These are phyloP conservation scores for Pachysandra terminalis DNA, from an alignment of 164 flowering plant species.

Conservation along the genomic window DNA sequence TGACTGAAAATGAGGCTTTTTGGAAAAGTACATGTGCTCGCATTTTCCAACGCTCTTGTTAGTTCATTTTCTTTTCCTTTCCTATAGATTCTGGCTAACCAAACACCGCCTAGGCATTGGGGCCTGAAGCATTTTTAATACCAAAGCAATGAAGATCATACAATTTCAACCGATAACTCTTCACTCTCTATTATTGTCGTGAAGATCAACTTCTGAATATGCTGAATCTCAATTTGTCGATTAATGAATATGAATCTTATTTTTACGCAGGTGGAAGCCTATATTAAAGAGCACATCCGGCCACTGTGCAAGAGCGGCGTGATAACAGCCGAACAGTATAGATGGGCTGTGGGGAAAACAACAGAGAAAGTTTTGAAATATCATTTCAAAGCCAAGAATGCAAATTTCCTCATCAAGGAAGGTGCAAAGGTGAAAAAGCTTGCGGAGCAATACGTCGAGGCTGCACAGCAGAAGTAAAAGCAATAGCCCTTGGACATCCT, in stretches of 20 bases:
- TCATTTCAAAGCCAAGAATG: conserved; percentile 75
- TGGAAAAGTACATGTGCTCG: too few species aligned
- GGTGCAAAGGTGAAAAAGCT: conserved; percentile 95
- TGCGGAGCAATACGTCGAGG: conserved; percentile 81
- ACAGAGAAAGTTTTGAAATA: conserved; percentile 94
- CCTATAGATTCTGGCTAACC: too few species aligned
- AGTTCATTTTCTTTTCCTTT: too few species aligned
- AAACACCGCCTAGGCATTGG: too few species aligned
- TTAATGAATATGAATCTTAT: background rate
- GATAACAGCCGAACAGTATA: conserved; percentile 73
- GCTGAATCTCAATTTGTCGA: background rate
- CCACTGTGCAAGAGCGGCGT: conserved; percentile 96
- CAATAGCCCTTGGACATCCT: background rate
- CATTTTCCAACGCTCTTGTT: too few species aligned
- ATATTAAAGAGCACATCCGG: conserved; percentile 90
- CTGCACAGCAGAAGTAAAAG: conserved; percentile 46
- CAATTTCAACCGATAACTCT: too few species aligned
- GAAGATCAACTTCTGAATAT: background rate
- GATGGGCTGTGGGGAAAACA: conserved; percentile 87
- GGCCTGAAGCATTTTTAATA: too few species aligned
- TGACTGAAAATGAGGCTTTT: too few species aligned
- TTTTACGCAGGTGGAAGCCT: conserved; percentile 74
- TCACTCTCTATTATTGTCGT: too few species aligned
- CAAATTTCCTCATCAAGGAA: conserved; percentile 91
- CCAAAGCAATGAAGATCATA: background rate